Percentiles rank a stretch among this genome's conserved stretches.
Evolutionary conservation across 352 stramenopile genomes (phyloP).

Genomic region (Phytophthora colocasiae): DNA sequence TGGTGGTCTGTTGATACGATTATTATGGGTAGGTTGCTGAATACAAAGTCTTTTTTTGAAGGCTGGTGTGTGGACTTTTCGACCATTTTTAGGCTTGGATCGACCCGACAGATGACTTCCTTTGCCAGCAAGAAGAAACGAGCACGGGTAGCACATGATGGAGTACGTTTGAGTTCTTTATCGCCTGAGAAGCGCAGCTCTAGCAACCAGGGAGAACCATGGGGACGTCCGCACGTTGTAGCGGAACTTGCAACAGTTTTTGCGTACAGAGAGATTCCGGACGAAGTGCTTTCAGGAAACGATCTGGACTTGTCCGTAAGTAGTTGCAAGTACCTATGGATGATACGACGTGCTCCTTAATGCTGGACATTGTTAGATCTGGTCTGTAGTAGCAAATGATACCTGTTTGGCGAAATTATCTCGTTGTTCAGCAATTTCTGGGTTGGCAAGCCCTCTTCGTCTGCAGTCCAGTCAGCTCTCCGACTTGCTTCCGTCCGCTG

Average conservation of each 20-base stretch:
- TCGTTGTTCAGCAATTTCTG: background rate
- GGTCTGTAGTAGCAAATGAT: conserved; percentile 73
- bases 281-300: conserved; percentile 62
- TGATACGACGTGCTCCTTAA: too few relatives aligned
- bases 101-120: conserved; percentile 1
- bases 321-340: background rate
- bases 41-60: conserved; percentile 38
- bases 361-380: conserved; percentile 40
- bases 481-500: conserved; percentile 41
- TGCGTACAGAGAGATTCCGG: conserved; percentile 66
- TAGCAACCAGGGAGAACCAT: background rate
- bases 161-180: conserved; percentile 55
- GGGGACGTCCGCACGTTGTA: conserved; percentile 25
- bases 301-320: conserved; percentile 73
- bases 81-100: conserved; percentile 14
- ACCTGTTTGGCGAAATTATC: conserved; percentile 58
- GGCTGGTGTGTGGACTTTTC: conserved; percentile 22
- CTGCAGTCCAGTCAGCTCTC: conserved; percentile 48
- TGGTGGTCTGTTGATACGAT: conserved; percentile 44
- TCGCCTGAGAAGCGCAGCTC: conserved; percentile 13
- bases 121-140: conserved; percentile 41
- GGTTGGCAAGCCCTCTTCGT: conserved; percentile 10
- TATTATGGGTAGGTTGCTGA: conserved; percentile 44
- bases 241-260: conserved; percentile 55
- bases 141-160: conserved; percentile 47